phyloP scores from a whole-genome alignment of 352 stramenopile species.

The Plasmopara halstedii region DNA sequence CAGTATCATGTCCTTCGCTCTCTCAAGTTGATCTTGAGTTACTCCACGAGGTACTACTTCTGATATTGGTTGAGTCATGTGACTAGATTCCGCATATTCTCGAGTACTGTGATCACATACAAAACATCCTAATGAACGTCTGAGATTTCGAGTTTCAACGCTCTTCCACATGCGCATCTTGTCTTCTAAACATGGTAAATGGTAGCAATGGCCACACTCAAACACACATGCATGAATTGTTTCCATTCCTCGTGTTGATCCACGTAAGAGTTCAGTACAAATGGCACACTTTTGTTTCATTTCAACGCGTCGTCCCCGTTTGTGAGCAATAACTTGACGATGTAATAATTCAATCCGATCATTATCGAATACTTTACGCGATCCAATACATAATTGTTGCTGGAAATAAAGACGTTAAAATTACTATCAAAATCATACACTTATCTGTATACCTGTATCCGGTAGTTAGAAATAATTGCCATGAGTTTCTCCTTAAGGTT shows the following conservation, averaged over 20 bases:
- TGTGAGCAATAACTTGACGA: constrained; percentile 54
- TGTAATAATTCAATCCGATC: constrained; percentile 66
- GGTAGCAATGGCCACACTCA: constrained; percentile 78
- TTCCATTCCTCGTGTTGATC: constrained; percentile 37
- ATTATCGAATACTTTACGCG: constrained; percentile 72
- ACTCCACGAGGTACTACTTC: constrained; percentile 37
- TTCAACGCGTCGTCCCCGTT: constrained; percentile 51
- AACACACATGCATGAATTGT: constrained; percentile 67
- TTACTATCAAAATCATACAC: background rate
- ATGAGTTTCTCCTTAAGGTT: constrained; percentile 76
- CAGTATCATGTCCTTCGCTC: constrained; percentile 54
- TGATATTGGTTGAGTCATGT: constrained; percentile 34
- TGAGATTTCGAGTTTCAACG: constrained; percentile 37
- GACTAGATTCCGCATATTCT: constrained; percentile 35
- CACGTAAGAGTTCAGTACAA: constrained; percentile 49
- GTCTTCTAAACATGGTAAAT: constrained; percentile 71
- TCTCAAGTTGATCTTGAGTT: constrained; percentile 62
- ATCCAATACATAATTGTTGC: constrained; percentile 71
- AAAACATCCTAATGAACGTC: constrained; percentile 59
- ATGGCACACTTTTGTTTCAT: constrained; percentile 54
- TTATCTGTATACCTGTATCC: constrained; percentile 46
- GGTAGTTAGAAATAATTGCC: constrained; percentile 75
- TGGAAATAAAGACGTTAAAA: constrained; percentile 5
- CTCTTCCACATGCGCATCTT: constrained; percentile 86
- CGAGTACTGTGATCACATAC: constrained; percentile 76